phyloP scores from a whole-genome alignment of 495 filamentous ascomycete species.

The Lasiosphaeria hispida region DNA sequence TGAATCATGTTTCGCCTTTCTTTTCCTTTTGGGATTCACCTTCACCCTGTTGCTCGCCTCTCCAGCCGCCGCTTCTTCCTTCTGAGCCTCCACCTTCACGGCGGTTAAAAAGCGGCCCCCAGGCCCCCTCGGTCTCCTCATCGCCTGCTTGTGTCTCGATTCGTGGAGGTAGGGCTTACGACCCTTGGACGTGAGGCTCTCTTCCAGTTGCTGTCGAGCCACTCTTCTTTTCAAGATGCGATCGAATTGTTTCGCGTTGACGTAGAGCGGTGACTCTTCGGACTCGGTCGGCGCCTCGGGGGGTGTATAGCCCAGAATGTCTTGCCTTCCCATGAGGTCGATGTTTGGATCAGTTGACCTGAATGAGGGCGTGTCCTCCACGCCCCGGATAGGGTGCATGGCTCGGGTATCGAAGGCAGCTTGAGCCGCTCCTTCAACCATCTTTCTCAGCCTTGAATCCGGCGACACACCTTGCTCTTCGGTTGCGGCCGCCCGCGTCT shows the following conservation, averaged over 20 bases:
- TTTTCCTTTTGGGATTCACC: too few species aligned
- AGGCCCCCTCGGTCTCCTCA: slow-evolving; percentile 1
- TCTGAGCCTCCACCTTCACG: neutral
- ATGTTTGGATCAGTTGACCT: too few species aligned
- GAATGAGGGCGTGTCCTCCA: too few species aligned
- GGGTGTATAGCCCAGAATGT: too few species aligned
- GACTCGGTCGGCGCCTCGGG: neutral
- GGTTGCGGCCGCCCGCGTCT: neutral
- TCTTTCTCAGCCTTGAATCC: too few species aligned
- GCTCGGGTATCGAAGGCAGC: too few species aligned
- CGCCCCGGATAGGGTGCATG: too few species aligned
- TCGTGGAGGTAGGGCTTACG: neutral
- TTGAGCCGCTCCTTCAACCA: too few species aligned
- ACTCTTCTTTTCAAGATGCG: slow-evolving; percentile 88
- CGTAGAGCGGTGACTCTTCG: slow-evolving; percentile 56
- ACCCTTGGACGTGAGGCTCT: slow-evolving; percentile 58
- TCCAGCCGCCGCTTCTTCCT: too few species aligned
- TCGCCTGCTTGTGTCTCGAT: neutral
- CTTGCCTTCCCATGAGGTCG: too few species aligned
- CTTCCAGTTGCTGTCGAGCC: slow-evolving; percentile 85
- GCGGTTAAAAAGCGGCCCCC: slow-evolving; percentile 3
- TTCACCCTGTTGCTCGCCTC: too few species aligned
- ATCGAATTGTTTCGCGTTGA: slow-evolving; percentile 96
- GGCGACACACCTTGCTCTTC: neutral
- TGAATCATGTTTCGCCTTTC: too few species aligned